Conservation (phyloP, 2,329 filamentous ascomycete genomes). For the Hypoxylon sp. region DNA sequence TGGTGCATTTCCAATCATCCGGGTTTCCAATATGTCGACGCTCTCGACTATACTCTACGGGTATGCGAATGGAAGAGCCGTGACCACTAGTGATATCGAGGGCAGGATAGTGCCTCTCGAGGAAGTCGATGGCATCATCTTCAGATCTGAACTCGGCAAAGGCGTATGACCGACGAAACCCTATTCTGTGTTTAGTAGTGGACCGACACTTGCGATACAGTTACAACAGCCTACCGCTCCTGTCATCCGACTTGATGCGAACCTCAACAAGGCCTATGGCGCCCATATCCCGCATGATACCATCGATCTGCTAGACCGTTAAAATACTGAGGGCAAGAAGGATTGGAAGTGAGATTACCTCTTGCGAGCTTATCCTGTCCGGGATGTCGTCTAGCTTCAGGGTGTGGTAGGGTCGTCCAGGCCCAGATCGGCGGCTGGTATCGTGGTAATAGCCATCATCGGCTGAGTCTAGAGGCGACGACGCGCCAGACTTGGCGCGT, state of each 20-base stretch:
- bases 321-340: neutral
- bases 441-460: constrained; percentile 50
- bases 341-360: constrained; percentile 41
- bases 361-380: constrained; percentile 50
- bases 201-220: neutral
- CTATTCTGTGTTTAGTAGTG: constrained; percentile 36
- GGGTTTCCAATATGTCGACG: constrained; percentile 54
- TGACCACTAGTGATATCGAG: constrained; percentile 55
- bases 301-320: constrained; percentile 49
- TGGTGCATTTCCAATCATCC: constrained; percentile 59
- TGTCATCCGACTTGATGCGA: constrained; percentile 54
- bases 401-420: constrained; percentile 54
- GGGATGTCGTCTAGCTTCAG: constrained; percentile 55
- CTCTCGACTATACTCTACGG: constrained; percentile 56
- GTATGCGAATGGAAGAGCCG: constrained; percentile 53
- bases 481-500: constrained; percentile 46
- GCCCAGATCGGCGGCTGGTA: constrained; percentile 46
- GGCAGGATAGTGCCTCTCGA: constrained; percentile 57
- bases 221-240: constrained; percentile 44
- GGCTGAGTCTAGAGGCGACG: constrained; percentile 50
- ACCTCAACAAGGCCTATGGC: constrained; percentile 53
- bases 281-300: constrained; percentile 51
- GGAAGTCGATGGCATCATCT: constrained; percentile 58
- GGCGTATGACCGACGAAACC: constrained; percentile 54
- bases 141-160: constrained; percentile 60